A percentile compares a stretch with the other conserved stretches of the same genome.
phyloP scores from a whole-genome alignment of 129 eudicot species.

The Escallonia herrerae region DNA sequence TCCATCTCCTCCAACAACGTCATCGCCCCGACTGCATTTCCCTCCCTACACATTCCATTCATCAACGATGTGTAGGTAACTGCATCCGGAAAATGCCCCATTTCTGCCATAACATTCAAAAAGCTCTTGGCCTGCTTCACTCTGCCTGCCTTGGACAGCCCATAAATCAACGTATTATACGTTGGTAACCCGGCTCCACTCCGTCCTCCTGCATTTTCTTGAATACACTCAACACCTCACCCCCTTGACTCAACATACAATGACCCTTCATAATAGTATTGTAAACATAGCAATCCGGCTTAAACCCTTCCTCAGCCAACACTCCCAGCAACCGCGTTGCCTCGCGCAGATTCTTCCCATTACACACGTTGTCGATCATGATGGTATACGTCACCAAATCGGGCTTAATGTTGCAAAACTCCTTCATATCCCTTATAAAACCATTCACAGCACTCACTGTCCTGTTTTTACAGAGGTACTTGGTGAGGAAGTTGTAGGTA shows the following conservation, averaged over 20 bases:
- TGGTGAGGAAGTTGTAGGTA: slow-evolving; percentile 68
- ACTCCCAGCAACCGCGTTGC: slow-evolving; percentile 65
- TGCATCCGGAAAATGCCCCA: slow-evolving; percentile 75
- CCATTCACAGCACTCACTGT: slow-evolving; percentile 43
- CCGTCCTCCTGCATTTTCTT: slow-evolving; percentile 75
- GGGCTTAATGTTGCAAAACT: slow-evolving; percentile 45
- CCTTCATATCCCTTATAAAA: slow-evolving; percentile 58
- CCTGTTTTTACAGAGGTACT: slow-evolving; percentile 36
- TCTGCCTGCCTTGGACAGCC: slow-evolving; percentile 75
- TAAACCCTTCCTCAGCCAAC: slow-evolving; percentile 58
- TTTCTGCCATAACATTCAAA: slow-evolving; percentile 55
- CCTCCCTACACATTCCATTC: slow-evolving; percentile 93
- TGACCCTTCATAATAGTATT: slow-evolving; percentile 95
- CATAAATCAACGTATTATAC: slow-evolving; percentile 76
- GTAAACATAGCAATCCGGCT: slow-evolving; percentile 83
- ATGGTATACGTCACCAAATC: slow-evolving; percentile 90
- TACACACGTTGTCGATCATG: slow-evolving; percentile 89
- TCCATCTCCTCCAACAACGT: slow-evolving; percentile 73
- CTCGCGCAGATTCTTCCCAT: slow-evolving; percentile 71
- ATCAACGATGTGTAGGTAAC: slow-evolving; percentile 90
- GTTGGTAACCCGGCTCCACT: slow-evolving; percentile 66
- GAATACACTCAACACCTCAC: slow-evolving; percentile 66
- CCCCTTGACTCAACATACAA: slow-evolving; percentile 65
- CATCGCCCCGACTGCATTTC: slow-evolving; percentile 68
- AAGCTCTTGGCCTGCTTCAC: slow-evolving; percentile 77